A percentile compares a stretch with the other conserved stretches of the same genome.
These are phyloP conservation scores for Epithemia pelagica DNA, from an alignment of 108 stramenopile genomes.

Conservation along the genomic window DNA sequence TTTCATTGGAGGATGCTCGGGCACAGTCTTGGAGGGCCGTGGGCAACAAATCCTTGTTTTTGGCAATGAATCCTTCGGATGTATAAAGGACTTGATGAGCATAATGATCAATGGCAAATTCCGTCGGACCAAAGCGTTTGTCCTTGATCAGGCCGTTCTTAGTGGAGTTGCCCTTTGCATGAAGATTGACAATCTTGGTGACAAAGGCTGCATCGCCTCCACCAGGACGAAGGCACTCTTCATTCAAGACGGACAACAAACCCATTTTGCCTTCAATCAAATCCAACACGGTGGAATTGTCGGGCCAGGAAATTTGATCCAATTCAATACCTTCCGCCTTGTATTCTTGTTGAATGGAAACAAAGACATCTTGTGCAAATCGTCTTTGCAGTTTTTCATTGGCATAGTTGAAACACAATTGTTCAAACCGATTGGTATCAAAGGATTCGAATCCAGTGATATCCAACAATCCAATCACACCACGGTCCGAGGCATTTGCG, in stretches of 20 bases:
- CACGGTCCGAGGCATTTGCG: slow-evolving; percentile 41
- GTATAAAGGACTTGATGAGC: slow-evolving; percentile 89
- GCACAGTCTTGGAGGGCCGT: slow-evolving; percentile 67
- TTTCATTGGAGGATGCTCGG: slow-evolving; percentile 42
- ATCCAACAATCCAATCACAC: slow-evolving; percentile 90
- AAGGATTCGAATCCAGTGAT: slow-evolving; percentile 98
- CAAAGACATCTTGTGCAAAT: slow-evolving; percentile 87
- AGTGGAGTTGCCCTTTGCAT: slow-evolving; percentile 47
- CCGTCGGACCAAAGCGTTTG: slow-evolving; percentile 37
- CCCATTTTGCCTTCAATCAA: slow-evolving; percentile 92
- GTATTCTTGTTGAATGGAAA: slow-evolving; percentile 85
- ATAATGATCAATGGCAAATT: slow-evolving; percentile 93
- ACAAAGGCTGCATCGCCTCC: slow-evolving; percentile 84
- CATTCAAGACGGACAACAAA: slow-evolving; percentile 87
- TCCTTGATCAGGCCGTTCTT: slow-evolving; percentile 50
- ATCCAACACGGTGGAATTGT: slow-evolving; percentile 89
- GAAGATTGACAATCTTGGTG: slow-evolving; percentile 38
- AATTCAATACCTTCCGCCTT: slow-evolving; percentile 88
- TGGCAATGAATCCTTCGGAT: slow-evolving; percentile 74
- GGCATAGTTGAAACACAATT: slow-evolving; percentile 91
- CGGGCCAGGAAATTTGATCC: slow-evolving; percentile 81
- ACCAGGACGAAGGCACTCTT: slow-evolving; percentile 90
- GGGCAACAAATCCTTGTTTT: slow-evolving; percentile 84
- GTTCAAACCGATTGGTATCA: slow-evolving; percentile 81
- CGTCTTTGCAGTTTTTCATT: slow-evolving; percentile 91